Percentiles rank a stretch among this genome's conserved stretches.
Evolutionary conservation across 345 rosid genomes (phyloP).

Genomic region (Hirschfeldia incana): DNA sequence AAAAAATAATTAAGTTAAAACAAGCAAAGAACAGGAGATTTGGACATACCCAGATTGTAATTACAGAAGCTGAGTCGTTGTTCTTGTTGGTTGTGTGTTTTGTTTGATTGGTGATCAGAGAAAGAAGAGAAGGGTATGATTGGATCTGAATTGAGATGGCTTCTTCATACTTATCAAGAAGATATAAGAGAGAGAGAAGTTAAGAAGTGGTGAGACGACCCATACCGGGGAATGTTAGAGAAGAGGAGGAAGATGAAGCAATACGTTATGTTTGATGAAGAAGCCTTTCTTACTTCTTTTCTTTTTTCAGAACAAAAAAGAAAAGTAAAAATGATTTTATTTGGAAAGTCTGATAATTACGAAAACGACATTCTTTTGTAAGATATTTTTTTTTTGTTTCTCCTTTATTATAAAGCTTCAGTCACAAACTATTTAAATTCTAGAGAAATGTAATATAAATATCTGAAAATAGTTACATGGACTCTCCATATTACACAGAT

Average conservation of each 20-base stretch:
- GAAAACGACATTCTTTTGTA: slow-evolving; percentile 36
- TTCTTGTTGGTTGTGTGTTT: neutral
- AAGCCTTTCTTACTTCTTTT: slow-evolving; percentile 21
- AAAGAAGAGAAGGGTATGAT: slow-evolving; percentile 34
- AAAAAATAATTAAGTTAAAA: neutral
- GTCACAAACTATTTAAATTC: slow-evolving; percentile 29
- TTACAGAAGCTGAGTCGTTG: slow-evolving; percentile 23
- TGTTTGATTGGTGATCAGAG: slow-evolving; percentile 12
- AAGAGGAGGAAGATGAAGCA: slow-evolving; percentile 29
- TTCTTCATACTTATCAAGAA: slow-evolving; percentile 33
- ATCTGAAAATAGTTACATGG: slow-evolving; percentile 10
- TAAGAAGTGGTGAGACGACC: slow-evolving; percentile 37
- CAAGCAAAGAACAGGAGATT: neutral
- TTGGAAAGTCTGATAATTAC: slow-evolving; percentile 32
- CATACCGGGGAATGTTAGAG: slow-evolving; percentile 33
- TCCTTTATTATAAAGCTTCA: slow-evolving; percentile 19
- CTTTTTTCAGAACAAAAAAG: slow-evolving; percentile 6
- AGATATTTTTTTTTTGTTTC: slow-evolving; percentile 28
- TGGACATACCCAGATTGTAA: slow-evolving; percentile 12
- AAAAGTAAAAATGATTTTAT: neutral
- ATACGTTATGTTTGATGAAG: slow-evolving; percentile 27
- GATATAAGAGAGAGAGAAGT: slow-evolving; percentile 22
- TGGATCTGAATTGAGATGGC: slow-evolving; percentile 37
- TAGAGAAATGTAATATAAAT: neutral
- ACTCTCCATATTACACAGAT: neutral